phyloP scores from a whole-genome alignment of 179 eudicot genomes.

The Drosera spatulata region DNA sequence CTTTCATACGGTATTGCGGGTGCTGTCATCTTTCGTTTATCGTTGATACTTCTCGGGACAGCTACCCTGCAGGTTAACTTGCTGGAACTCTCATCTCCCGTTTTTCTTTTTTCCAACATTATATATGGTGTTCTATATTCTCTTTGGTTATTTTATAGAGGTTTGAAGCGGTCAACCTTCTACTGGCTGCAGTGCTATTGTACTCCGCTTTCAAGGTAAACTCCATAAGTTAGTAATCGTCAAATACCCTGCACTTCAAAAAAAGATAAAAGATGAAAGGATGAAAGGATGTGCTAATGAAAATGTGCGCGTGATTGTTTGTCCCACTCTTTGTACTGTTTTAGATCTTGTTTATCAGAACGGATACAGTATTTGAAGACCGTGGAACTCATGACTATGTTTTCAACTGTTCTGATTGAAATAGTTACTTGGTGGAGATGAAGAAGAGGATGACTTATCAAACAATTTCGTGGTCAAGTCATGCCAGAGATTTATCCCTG shows the following conservation, averaged over 20 bases:
- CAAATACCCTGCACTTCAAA: no score
- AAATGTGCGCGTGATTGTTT: no score
- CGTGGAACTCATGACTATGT: no score
- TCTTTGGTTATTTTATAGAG: slow-evolving; percentile 40
- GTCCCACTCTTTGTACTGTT: no score
- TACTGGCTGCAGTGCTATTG: slow-evolving; percentile 77
- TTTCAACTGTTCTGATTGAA: slow-evolving; percentile 6
- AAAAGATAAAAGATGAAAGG: no score
- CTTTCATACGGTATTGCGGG: slow-evolving; percentile 94
- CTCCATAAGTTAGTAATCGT: not conserved
- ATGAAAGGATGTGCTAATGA: no score
- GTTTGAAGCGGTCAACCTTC: slow-evolving; percentile 79
- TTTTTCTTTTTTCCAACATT: no score
- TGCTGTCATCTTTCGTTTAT: slow-evolving; percentile 70
- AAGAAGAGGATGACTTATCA: slow-evolving; percentile 79
- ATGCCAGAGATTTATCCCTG: slow-evolving; percentile 90
- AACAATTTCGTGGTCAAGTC: slow-evolving; percentile 88
- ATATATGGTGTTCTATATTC: not conserved
- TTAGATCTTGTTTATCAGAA: no score
- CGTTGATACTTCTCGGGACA: slow-evolving; percentile 83
- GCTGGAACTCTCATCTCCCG: no score
- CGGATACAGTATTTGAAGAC: no score
- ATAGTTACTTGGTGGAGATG: slow-evolving; percentile 69
- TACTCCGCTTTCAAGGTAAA: slow-evolving; percentile 87
- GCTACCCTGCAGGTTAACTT: slow-evolving; percentile 80